Percentiles rank a stretch among this genome's conserved stretches.
These are phyloP conservation scores for Lophiostoma macrostomum DNA, from an alignment of 495 filamentous ascomycete genomes.

Conservation along the genomic window DNA sequence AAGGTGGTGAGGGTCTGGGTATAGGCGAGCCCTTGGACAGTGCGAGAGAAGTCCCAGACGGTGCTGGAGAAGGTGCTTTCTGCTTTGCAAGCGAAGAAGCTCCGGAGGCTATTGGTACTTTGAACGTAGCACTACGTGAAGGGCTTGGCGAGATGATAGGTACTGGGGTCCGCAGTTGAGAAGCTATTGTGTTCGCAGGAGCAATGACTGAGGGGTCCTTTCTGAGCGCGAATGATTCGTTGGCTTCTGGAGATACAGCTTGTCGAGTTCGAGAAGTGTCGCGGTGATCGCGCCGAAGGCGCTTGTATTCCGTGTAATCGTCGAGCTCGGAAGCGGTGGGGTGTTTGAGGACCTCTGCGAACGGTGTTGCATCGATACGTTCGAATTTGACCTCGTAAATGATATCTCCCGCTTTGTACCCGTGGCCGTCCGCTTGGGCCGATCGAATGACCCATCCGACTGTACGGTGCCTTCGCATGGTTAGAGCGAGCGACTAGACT, in stretches of 20 bases:
- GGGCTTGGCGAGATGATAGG: background rate
- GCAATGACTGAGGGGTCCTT: background rate
- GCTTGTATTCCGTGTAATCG: constrained; percentile 44
- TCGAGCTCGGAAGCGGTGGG: constrained; percentile 39
- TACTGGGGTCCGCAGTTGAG: too few relatives aligned
- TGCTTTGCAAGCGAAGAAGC: background rate
- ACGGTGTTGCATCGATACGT: constrained; percentile 26
- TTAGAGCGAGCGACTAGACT: background rate
- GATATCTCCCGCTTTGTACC: constrained; percentile 17
- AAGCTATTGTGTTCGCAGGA: background rate
- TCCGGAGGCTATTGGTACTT: background rate
- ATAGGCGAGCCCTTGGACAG: background rate
- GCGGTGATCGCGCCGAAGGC: constrained; percentile 19
- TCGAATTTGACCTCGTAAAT: constrained; percentile 37
- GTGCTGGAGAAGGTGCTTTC: background rate
- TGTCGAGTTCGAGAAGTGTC: constrained; percentile 8
- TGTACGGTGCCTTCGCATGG: constrained; percentile 32
- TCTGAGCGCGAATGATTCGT: background rate
- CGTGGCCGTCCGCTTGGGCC: background rate
- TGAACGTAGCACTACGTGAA: constrained; percentile 2
- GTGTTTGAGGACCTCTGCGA: constrained; percentile 34
- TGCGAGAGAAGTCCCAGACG: background rate
- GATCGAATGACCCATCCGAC: constrained; percentile 24
- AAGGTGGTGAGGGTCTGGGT: background rate
- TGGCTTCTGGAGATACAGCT: background rate